phyloP scores from a whole-genome alignment of 164 flowering plant genomes.

The Magnolia officinalis region DNA sequence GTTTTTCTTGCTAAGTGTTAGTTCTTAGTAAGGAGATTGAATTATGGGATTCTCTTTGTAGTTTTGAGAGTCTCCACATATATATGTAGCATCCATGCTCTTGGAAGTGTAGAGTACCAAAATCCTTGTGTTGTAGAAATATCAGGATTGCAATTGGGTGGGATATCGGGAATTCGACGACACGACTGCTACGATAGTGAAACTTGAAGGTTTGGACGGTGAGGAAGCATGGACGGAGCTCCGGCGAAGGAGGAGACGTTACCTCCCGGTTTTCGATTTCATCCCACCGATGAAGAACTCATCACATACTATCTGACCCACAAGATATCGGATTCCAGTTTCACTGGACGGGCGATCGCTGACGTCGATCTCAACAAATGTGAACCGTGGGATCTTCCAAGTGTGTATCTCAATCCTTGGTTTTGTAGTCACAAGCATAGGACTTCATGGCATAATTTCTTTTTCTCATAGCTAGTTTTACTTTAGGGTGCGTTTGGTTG shows the following conservation, averaged over 20 bases:
- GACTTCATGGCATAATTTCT: background rate
- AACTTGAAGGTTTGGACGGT: background rate
- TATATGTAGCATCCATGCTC: background rate
- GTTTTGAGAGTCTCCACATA: background rate
- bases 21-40: background rate
- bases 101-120: background rate
- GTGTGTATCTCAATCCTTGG: slow-evolving; percentile 23
- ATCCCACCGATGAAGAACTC: slow-evolving; percentile 79
- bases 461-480: too few relatives aligned
- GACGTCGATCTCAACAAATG: slow-evolving; percentile 92
- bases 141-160: background rate
- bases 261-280: slow-evolving; percentile 80
- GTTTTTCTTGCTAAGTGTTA: background rate
- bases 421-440: background rate
- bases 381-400: slow-evolving; percentile 96
- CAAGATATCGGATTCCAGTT: slow-evolving; percentile 70
- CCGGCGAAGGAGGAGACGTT: slow-evolving; percentile 40
- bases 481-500: too few relatives aligned
- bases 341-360: slow-evolving; percentile 58
- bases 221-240: slow-evolving; percentile 26
- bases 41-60: background rate
- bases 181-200: too few relatives aligned
- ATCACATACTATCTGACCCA: slow-evolving; percentile 61
- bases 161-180: too few relatives aligned
- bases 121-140: background rate